phyloP scores from a whole-genome alignment of 139 green algal genomes.

The Bryopsis sp. region DNA sequence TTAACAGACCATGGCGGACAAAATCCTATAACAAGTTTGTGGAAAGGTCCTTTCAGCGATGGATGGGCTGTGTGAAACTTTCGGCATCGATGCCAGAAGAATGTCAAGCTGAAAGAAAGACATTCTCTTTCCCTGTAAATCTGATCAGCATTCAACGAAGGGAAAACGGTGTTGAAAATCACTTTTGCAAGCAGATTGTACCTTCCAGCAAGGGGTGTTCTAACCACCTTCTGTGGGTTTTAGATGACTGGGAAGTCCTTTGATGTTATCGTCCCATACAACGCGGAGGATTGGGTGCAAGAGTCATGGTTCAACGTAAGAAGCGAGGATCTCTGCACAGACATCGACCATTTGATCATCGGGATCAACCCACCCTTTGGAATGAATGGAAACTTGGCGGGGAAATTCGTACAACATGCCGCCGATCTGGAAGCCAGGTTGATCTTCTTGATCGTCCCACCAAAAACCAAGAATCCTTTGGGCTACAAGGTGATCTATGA shows the following conservation, averaged over 20 bases:
- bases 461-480: conserved; percentile 19
- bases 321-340: neutral
- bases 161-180: neutral
- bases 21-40: neutral
- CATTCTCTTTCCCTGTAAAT: neutral
- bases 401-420: conserved; percentile 32
- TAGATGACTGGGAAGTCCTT: conserved; percentile 31
- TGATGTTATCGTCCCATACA: conserved; percentile 47
- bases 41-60: no score
- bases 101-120: no score
- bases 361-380: conserved; percentile 50
- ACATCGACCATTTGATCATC: conserved; percentile 32
- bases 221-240: neutral
- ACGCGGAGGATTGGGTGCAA: conserved; percentile 32
- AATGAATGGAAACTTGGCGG: conserved; percentile 25
- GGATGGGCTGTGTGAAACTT: no score
- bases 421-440: conserved; percentile 26
- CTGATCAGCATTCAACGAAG: neutral
- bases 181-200: neutral
- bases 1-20: neutral
- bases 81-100: no score
- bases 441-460: conserved; percentile 44
- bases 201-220: neutral
- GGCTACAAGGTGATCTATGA: conserved; percentile 31
- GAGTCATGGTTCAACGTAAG: conserved; percentile 33